These are phyloP conservation scores for Penicillium lividum DNA, from an alignment of 495 filamentous ascomycete species.

Conservation along the genomic window DNA sequence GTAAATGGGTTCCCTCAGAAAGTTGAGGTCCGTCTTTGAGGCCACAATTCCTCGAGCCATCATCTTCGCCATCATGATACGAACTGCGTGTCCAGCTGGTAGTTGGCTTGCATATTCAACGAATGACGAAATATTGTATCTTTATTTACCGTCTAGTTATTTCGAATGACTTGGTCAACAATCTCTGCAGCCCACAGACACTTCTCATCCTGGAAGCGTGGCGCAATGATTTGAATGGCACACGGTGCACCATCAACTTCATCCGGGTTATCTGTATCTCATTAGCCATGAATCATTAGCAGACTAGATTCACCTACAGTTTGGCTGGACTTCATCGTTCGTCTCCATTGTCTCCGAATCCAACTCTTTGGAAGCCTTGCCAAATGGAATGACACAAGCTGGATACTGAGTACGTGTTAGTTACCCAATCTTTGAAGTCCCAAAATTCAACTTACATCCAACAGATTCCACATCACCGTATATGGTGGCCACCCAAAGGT, in stretches of 20 bases:
- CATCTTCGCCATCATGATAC: too few relatives aligned
- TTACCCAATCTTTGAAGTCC: neutral
- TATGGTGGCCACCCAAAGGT: constrained; percentile 48
- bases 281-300: neutral
- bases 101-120: too few relatives aligned
- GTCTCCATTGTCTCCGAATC: constrained; percentile 34
- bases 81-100: too few relatives aligned
- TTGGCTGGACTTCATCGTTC: constrained; percentile 30
- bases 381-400: constrained; percentile 37
- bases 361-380: constrained; percentile 33
- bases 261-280: constrained; percentile 32
- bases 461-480: constrained; percentile 51
- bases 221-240: constrained; percentile 40
- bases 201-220: constrained; percentile 45
- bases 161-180: constrained; percentile 31
- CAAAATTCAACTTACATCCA: constrained; percentile 45
- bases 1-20: too few relatives aligned
- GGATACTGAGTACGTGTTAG: constrained; percentile 30
- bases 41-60: too few relatives aligned
- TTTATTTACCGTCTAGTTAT: neutral
- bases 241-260: constrained; percentile 40
- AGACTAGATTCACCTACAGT: constrained; percentile 29
- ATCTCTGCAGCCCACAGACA: constrained; percentile 39
- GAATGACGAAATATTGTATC: too few relatives aligned
- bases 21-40: too few relatives aligned